phyloP scores from a whole-genome alignment of 2,329 filamentous ascomycete species.

The Exophiala sp. region DNA sequence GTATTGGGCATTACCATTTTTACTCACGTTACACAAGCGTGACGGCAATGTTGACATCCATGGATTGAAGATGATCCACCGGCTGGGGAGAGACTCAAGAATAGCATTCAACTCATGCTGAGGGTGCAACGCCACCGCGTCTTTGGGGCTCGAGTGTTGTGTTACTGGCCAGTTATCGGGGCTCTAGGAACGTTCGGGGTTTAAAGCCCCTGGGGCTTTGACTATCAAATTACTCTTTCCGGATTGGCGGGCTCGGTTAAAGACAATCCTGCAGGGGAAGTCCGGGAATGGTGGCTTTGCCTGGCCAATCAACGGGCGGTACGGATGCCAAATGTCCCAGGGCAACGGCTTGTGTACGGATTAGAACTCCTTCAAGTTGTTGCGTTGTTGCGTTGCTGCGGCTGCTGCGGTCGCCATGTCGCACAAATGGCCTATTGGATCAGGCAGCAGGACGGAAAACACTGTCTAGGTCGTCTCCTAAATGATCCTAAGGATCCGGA shows the following conservation, averaged over 20 bases:
- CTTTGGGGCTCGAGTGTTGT: not conserved
- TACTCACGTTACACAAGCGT: constrained; percentile 1
- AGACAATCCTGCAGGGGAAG: constrained; percentile 12
- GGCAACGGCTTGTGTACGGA: constrained; percentile 11
- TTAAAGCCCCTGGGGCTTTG: constrained; percentile 4
- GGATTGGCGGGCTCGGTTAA: constrained; percentile 5
- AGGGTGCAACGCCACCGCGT: constrained; percentile 3
- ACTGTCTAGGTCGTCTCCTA: too few relatives aligned
- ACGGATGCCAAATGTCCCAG: constrained; percentile 4
- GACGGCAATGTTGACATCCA: constrained; percentile 3
- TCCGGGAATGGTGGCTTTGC: not conserved
- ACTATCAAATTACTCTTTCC: not conserved
- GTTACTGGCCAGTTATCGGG: constrained; percentile 2
- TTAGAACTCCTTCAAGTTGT: not conserved
- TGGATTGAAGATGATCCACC: not conserved
- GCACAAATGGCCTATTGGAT: not conserved
- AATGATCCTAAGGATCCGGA: too few relatives aligned
- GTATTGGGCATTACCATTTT: constrained; percentile 14
- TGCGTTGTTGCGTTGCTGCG: not conserved
- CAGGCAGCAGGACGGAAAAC: not conserved
- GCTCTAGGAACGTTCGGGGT: not conserved
- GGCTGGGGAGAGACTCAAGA: constrained; percentile 2
- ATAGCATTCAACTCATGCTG: constrained; percentile 2
- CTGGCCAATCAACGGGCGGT: not conserved
- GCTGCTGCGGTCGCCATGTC: not conserved